A percentile compares a stretch with the other conserved stretches of the same genome.
These are phyloP conservation scores for Seiridium unicorne DNA, from an alignment of 2,329 filamentous ascomycete species.

Conservation along the genomic window DNA sequence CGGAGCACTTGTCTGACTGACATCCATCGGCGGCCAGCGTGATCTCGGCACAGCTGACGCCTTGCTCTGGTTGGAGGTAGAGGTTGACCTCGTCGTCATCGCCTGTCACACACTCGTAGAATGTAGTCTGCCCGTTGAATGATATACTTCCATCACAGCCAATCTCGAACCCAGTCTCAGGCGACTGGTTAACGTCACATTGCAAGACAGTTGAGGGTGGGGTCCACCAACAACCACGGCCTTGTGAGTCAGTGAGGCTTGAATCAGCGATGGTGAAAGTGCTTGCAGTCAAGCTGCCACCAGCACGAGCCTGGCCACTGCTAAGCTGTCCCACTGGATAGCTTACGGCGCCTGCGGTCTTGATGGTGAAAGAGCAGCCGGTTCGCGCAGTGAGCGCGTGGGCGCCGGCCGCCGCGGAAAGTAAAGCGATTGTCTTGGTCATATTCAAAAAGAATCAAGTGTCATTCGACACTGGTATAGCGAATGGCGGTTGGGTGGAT, in stretches of 20 bases:
- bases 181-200: conserved; percentile 53
- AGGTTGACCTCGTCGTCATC: conserved; percentile 54
- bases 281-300: conserved; percentile 44
- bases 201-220: conserved; percentile 58
- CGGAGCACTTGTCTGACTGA: conserved; percentile 10
- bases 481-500: background rate
- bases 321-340: conserved; percentile 57
- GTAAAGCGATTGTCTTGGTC: conserved; percentile 15
- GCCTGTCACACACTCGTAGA: conserved; percentile 61
- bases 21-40: conserved; percentile 40
- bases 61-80: conserved; percentile 36
- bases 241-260: conserved; percentile 53
- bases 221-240: conserved; percentile 63
- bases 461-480: background rate
- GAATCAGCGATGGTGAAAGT: conserved; percentile 55
- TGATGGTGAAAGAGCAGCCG: conserved; percentile 49
- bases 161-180: conserved; percentile 55
- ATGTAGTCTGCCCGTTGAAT: conserved; percentile 48
- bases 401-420: conserved; percentile 17
- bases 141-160: conserved; percentile 49
- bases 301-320: conserved; percentile 62
- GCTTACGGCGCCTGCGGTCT: conserved; percentile 42
- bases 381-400: conserved; percentile 18
- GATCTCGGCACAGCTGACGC: conserved; percentile 45
- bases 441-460: conserved; percentile 10